Conservation (phyloP, 345 rosid genomes). For the Dipteronia dyeriana region DNA sequence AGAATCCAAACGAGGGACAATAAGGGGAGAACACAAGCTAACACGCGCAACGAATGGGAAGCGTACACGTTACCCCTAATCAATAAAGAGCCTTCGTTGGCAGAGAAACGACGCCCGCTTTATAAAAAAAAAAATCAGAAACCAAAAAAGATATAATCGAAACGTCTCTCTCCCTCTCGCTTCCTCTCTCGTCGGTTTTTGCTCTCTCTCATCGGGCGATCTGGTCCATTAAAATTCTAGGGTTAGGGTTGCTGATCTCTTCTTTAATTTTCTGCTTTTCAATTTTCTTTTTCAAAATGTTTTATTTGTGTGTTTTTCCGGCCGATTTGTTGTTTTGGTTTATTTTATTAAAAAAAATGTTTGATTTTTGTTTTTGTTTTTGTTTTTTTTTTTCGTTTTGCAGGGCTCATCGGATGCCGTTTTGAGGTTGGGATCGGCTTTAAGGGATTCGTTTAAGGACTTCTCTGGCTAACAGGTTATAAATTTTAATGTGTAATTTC, state of each 20-base stretch:
- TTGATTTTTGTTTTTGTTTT: neutral
- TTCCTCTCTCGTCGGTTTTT: neutral
- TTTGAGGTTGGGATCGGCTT: slow-evolving; percentile 36
- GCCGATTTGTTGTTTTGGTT: slow-evolving; percentile 2
- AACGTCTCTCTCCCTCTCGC: neutral
- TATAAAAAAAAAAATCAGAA: neutral
- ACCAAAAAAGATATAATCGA: neutral
- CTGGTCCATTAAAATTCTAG: slow-evolving; percentile 33
- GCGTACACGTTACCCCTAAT: slow-evolving; percentile 27
- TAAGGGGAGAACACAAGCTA: slow-evolving; percentile 1
- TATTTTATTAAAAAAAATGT: neutral
- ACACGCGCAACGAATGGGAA: slow-evolving; percentile 16
- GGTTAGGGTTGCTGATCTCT: slow-evolving; percentile 34
- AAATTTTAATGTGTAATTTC: no score
- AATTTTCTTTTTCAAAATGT: neutral
- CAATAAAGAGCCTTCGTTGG: slow-evolving; percentile 32
- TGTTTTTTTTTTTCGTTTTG: neutral
- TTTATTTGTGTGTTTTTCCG: neutral
- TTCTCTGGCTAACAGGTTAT: slow-evolving; percentile 15
- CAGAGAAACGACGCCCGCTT: slow-evolving; percentile 17
- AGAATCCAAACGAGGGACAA: neutral
- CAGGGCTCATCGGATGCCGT: slow-evolving; percentile 29
- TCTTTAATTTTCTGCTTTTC: neutral
- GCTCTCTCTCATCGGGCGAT: slow-evolving; percentile 28
- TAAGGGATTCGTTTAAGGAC: slow-evolving; percentile 14